phyloP scores from a whole-genome alignment of 2,329 filamentous ascomycete genomes.

The Monosporascus sp. region DNA sequence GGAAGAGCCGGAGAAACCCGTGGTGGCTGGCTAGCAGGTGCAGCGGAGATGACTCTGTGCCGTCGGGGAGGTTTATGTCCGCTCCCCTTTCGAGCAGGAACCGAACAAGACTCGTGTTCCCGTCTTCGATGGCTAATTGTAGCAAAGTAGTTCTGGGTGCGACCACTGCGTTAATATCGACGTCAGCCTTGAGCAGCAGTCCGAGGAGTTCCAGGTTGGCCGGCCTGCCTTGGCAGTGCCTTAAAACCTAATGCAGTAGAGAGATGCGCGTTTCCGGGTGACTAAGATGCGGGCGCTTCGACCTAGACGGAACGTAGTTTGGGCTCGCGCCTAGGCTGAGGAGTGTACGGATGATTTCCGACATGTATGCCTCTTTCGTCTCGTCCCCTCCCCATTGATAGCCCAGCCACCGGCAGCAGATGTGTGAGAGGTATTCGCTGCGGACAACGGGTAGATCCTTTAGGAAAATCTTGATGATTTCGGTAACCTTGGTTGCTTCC shows the following conservation, averaged over 20 bases:
- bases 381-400: not conserved
- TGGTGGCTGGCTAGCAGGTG: not conserved
- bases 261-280: not conserved
- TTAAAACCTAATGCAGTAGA: not conserved
- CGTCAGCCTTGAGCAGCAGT: not conserved
- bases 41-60: not conserved
- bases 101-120: not conserved
- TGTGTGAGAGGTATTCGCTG: not conserved
- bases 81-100: not conserved
- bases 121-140: not conserved
- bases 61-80: not conserved
- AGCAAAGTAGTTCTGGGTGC: not conserved
- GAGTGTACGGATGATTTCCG: not conserved
- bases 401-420: not conserved
- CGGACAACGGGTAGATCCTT: not conserved
- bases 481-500: not conserved
- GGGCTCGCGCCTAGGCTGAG: not conserved
- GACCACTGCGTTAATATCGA: not conserved
- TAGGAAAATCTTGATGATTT: not conserved
- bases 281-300: not conserved
- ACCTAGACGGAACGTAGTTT: not conserved
- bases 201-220: not conserved
- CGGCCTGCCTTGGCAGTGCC: not conserved
- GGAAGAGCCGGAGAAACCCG: too few species aligned
- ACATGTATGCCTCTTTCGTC: not conserved